Evolutionary conservation across 768 basidiomycete species (phyloP).

Genomic region (Polyporus arcularius): DNA sequence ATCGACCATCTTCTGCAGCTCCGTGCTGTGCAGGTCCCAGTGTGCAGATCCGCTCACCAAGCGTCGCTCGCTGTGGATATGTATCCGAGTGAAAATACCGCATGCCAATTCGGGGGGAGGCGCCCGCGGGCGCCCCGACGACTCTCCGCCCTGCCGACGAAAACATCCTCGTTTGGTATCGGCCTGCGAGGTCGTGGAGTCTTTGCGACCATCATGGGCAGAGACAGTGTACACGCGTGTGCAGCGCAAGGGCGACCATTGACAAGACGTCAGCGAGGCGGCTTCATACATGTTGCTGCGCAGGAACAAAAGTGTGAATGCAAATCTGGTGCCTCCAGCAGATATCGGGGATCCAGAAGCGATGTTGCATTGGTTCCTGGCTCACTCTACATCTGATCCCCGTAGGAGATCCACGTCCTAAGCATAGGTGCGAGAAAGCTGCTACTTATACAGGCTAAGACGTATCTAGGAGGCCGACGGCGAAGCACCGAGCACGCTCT

Average conservation of each 20-base stretch:
- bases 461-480: no score
- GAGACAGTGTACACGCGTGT: no score
- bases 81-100: neutral
- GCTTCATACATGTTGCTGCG: no score
- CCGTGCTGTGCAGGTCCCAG: slow-evolving; percentile 3
- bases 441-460: neutral
- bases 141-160: slow-evolving; percentile 3
- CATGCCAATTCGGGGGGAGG: neutral
- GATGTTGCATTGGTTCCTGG: no score
- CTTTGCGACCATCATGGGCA: neutral
- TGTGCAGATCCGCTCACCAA: neutral
- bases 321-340: no score
- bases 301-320: no score
- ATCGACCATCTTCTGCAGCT: neutral
- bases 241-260: no score
- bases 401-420: neutral
- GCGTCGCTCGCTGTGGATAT: neutral
- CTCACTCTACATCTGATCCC: neutral
- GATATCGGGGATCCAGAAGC: no score
- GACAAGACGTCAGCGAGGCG: no score
- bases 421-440: neutral
- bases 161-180: slow-evolving; percentile 2
- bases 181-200: neutral
- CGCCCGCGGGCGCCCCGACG: slow-evolving; percentile 12
- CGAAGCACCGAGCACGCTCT: no score